Evolutionary conservation across 768 basidiomycete genomes (phyloP).

Genomic region (Erythrobasidium yunnanense): DNA sequence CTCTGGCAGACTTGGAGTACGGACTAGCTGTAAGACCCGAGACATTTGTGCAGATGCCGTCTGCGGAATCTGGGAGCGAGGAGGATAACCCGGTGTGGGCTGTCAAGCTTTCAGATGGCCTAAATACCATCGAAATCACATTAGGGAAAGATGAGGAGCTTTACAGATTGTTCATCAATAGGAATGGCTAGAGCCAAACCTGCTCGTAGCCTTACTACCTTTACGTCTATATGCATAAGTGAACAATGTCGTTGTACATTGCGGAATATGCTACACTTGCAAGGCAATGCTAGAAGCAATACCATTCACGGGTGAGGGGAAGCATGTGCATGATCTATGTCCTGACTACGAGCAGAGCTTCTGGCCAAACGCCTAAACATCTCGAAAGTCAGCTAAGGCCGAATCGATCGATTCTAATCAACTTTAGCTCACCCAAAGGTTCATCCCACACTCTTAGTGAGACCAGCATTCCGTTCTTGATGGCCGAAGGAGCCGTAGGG

Average conservation of each 20-base stretch:
- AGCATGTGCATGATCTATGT: no score
- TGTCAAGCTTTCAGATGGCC: neutral
- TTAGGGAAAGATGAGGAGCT: neutral
- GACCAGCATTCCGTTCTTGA: slow-evolving; percentile 1
- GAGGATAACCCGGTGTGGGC: neutral
- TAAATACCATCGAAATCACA: neutral
- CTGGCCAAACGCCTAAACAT: slow-evolving; percentile 21
- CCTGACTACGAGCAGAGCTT: neutral
- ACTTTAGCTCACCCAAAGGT: neutral
- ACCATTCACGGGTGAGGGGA: no score
- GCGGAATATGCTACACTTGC: neutral
- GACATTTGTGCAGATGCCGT: neutral
- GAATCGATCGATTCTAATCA: neutral
- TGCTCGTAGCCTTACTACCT: neutral
- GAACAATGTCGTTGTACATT: neutral
- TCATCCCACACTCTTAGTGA: slow-evolving; percentile 11
- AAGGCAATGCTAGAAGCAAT: neutral
- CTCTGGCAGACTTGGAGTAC: neutral
- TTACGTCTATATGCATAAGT: neutral
- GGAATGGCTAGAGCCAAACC: neutral
- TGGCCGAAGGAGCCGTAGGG: neutral
- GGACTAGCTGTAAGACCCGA: neutral
- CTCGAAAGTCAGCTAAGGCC: neutral
- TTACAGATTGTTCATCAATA: neutral
- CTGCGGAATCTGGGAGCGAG: neutral